These are phyloP conservation scores for Diphasiastrum complanatum DNA, from an alignment of 83 land plant genomes.

Conservation along the genomic window DNA sequence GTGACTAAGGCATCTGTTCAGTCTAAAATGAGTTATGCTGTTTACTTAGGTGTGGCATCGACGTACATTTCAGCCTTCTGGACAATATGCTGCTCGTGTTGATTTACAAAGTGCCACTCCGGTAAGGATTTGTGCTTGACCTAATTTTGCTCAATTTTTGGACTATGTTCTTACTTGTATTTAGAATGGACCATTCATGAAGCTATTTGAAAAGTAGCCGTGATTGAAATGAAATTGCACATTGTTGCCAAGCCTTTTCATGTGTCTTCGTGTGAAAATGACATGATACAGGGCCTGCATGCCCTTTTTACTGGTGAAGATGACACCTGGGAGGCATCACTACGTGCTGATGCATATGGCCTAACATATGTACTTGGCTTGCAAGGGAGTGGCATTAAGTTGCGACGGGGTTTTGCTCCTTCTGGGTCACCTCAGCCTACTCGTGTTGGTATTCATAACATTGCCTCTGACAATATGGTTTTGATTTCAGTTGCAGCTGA, in stretches of 20 bases:
- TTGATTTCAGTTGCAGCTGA: background rate
- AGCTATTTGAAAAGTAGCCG: background rate
- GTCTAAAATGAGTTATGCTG: no score
- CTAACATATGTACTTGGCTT: conserved; percentile 48
- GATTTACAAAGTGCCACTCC: conserved; percentile 69
- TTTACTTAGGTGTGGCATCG: conserved; percentile 82
- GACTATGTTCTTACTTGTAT: background rate
- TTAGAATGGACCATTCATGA: background rate
- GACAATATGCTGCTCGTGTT: conserved; percentile 93
- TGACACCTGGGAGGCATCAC: conserved; percentile 93
- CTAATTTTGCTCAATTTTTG: background rate
- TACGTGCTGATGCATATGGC: conserved; percentile 63
- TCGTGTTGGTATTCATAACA: conserved; percentile 42
- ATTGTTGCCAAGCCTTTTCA: conserved; percentile 22
- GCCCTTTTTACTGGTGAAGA: conserved; percentile 98
- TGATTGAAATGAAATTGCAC: background rate
- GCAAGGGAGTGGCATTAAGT: conserved; percentile 55
- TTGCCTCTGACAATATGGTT: background rate
- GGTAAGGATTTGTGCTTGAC: conserved; percentile 34
- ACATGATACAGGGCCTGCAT: conserved; percentile 54
- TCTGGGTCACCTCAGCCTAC: conserved; percentile 70
- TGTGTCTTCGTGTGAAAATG: background rate
- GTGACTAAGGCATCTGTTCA: no score
- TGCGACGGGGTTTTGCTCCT: conserved; percentile 82
- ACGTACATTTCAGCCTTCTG: conserved; percentile 91